Base-by-base conservation (phyloP, 805 yeast genomes). In the Jamesozyma rosinii region DNA sequence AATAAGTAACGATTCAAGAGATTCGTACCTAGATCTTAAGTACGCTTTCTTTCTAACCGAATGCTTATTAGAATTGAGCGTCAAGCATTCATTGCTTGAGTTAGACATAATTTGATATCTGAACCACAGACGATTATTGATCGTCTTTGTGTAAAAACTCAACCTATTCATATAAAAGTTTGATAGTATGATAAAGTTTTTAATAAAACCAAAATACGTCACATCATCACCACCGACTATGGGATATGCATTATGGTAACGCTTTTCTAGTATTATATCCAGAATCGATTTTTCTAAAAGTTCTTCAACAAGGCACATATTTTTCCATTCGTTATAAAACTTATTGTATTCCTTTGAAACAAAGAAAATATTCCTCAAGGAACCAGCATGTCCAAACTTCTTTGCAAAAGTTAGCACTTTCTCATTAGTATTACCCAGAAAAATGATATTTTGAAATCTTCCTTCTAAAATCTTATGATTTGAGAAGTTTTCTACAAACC, bases 351-450 rank as follows among this genome's bases (percentile, higher is more conserved):
- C 66, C 39, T 71, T 47, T 13, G 62, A 67, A 33, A 81, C 69
- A 43, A 78, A 75, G 86, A 88, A 81, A 0, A 83, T 62, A 20
- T 68, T 67, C 11, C 68, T 66, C 1, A 83, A 69, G 1, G 76
- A 75, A 0, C 79, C 80, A 0, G 66, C 56, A 2, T 60, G 51
- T 41, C 52, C 47, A 34, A 62, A 59, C 20, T 57, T 44, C 2
- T 43, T 34, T 1, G 41, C 38, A 8, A 65, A 46, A 21, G 52
- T 57, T 10, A 27, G 36, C 29, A 45, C 54, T 38, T 54, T 43
- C 11, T 57, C 49, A 24, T 82, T 79, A 2, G 79, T 66, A 49
- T 74, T 72, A 3, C 70, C 71, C 20, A 76, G 57, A 51, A 70
- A 66, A 11, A 75, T 48, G 20, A 61, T 61, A 21, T 61, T 66